Conservation (phyloP, 148 eudicot genomes). For the Agrostemma githago region DNA sequence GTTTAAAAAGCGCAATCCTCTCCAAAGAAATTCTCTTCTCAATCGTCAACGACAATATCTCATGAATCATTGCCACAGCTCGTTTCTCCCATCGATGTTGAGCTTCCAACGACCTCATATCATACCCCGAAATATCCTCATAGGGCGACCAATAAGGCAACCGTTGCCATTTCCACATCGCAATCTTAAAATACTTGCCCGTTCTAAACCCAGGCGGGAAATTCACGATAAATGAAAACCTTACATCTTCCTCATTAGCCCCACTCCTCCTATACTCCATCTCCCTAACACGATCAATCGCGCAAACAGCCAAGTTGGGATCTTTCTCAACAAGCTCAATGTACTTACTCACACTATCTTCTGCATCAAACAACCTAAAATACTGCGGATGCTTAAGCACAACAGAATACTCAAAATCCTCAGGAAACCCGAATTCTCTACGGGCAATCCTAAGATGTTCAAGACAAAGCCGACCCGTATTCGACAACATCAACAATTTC, state of each 20-base stretch:
- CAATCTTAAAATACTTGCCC: conserved; percentile 82
- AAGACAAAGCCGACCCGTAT: conserved; percentile 52
- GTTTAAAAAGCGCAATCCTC: conserved; percentile 91
- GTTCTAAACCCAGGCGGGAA: conserved; percentile 93
- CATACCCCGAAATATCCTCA: conserved; percentile 81
- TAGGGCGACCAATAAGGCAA: conserved; percentile 97
- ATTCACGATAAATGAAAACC: conserved; percentile 83
- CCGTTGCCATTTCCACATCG: conserved; percentile 97
- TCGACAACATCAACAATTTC: conserved; percentile 78
- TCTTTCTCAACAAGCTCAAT: conserved; percentile 75
- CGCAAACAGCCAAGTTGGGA: conserved; percentile 49
- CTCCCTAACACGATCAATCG: conserved; percentile 75
- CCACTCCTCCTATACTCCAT: conserved; percentile 84
- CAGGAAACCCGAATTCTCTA: conserved; percentile 82
- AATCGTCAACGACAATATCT: conserved; percentile 72
- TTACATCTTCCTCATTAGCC: conserved; percentile 56
- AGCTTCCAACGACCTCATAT: conserved; percentile 87
- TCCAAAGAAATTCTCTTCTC: conserved; percentile 96
- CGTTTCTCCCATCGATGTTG: conserved; percentile 88
- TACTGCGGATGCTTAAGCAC: conserved; percentile 67
- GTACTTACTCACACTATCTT: conserved; percentile 62
- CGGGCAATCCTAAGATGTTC: conserved; percentile 80
- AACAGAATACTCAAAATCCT: conserved; percentile 81
- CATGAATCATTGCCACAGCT: conserved; percentile 83
- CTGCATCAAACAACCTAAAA: conserved; percentile 74